A percentile compares a stretch with the other conserved stretches of the same genome.
Evolutionary conservation across 805 yeast genomes (phyloP).

Genomic region (Nakazawaea ishiwadae): DNA sequence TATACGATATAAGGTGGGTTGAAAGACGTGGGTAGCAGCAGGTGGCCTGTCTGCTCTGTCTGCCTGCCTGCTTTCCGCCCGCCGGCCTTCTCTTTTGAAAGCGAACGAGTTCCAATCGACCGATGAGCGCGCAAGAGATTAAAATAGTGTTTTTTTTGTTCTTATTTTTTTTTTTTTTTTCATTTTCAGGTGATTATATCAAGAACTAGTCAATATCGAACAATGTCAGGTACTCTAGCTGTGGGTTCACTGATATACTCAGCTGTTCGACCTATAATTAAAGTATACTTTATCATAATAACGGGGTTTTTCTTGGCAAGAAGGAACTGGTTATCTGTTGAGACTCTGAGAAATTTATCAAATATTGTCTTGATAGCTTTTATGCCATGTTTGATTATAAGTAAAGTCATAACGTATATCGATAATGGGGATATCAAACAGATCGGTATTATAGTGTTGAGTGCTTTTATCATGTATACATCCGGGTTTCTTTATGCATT

Average conservation of each 20-base stretch:
- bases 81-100: too few species aligned
- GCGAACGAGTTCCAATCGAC: too few species aligned
- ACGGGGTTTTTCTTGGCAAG: slow-evolving; percentile 62
- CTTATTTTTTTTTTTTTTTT: too few species aligned
- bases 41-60: too few species aligned
- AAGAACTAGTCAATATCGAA: too few species aligned
- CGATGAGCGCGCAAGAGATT: too few species aligned
- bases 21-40: too few species aligned
- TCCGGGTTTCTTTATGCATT: slow-evolving; percentile 22
- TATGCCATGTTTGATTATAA: slow-evolving; percentile 63
- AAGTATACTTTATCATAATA: slow-evolving; percentile 66
- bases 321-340: slow-evolving; percentile 53
- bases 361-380: slow-evolving; percentile 58
- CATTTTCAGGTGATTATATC: too few species aligned
- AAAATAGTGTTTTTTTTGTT: not conserved
- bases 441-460: slow-evolving; percentile 58
- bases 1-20: too few species aligned
- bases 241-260: slow-evolving; percentile 36
- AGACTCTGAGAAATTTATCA: slow-evolving; percentile 58
- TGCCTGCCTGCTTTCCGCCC: too few species aligned
- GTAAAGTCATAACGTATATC: slow-evolving; percentile 57
- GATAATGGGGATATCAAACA: slow-evolving; percentile 61
- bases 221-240: slow-evolving; percentile 3
- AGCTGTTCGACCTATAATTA: slow-evolving; percentile 71
- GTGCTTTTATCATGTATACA: slow-evolving; percentile 51